Conservation (phyloP, 176 grass and related monocot genomes). For the Tillandsia leiboldiana region DNA sequence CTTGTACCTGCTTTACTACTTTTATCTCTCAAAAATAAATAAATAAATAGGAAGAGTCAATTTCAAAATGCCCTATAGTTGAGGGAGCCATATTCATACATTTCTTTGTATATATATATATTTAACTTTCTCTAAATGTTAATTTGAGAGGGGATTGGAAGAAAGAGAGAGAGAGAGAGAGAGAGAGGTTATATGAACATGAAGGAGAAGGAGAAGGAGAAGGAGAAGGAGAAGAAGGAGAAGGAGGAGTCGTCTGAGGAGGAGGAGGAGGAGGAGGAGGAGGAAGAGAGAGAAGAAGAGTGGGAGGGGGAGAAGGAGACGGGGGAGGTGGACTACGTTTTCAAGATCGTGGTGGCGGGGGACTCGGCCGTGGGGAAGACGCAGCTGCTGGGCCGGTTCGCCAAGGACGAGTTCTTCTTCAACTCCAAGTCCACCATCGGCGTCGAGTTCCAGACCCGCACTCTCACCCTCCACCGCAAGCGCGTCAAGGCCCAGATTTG, state of each 20-base stretch:
- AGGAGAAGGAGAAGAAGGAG: not conserved
- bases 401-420: slow-evolving; percentile 18
- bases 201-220: too few relatives aligned
- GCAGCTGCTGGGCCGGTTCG: slow-evolving; percentile 14
- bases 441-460: slow-evolving; percentile 19
- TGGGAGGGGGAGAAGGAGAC: not conserved
- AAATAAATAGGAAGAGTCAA: too few relatives aligned
- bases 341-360: slow-evolving; percentile 20
- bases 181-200: too few relatives aligned
- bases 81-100: too few relatives aligned
- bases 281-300: not conserved
- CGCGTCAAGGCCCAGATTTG: slow-evolving; percentile 24
- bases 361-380: slow-evolving; percentile 21
- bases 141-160: too few relatives aligned
- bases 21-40: too few relatives aligned
- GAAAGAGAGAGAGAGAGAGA: too few relatives aligned
- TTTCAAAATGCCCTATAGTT: too few relatives aligned
- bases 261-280: not conserved
- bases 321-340: slow-evolving; percentile 18
- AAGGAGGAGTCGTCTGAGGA: too few relatives aligned
- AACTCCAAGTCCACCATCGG: slow-evolving; percentile 26
- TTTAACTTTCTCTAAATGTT: too few relatives aligned
- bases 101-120: too few relatives aligned
- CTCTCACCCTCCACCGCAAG: slow-evolving; percentile 7
- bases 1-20: too few relatives aligned